Base-by-base conservation (phyloP, 2,329 filamentous ascomycete species). In the Paraphaeosphaeria sporulosa region DNA sequence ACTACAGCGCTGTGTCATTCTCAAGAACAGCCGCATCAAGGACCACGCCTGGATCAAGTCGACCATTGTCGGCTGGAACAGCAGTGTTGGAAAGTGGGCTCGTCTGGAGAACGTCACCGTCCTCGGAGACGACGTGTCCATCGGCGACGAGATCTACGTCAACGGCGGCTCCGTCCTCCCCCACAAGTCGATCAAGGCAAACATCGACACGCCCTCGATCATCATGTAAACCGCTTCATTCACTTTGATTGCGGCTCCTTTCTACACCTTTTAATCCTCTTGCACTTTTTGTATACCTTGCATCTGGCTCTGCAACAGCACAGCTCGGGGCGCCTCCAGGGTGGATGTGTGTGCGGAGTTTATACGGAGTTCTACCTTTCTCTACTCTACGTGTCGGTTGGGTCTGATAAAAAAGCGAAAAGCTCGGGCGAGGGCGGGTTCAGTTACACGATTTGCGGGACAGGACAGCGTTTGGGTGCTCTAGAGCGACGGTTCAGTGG, bases 1-100 rank as follows among this genome's bases (percentile, higher is more conserved):
- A 70, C 86, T 99, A 67, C 94, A 98, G 82, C 90, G 95, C 71
- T 97, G 92, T 74, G 95, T 98, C 25, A 82, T 99, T 58, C 86
- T 99, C 66, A 87, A 90, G 64, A 91, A 92, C 73, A 93, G 90
- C 81, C 97, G 96, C 84, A 90, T 97, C 81, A 97, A 97, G 87
- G 95, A 99, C 78, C 94, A 99, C 79, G 95, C 95, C 50, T 98
- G 94, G 94, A 88, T 99, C 80, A 98, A 98, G 89, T 96, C 92
- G 78, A 95, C 94, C 72, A 98, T 99, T 78, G 93, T 98, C 55
- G 94, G 94, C 75, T 99, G 94, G 94, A 97, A 97, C 86, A 96
- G 93, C 84, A 91, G 89, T 38, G 93, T 99, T 59, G 94, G 94
- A 76, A 91, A 91, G 77, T 99, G 94, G 94, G 94, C 94, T 60